These are phyloP conservation scores for Fallopia convolvulus DNA, from an alignment of 148 eudicot species.

Conservation along the genomic window DNA sequence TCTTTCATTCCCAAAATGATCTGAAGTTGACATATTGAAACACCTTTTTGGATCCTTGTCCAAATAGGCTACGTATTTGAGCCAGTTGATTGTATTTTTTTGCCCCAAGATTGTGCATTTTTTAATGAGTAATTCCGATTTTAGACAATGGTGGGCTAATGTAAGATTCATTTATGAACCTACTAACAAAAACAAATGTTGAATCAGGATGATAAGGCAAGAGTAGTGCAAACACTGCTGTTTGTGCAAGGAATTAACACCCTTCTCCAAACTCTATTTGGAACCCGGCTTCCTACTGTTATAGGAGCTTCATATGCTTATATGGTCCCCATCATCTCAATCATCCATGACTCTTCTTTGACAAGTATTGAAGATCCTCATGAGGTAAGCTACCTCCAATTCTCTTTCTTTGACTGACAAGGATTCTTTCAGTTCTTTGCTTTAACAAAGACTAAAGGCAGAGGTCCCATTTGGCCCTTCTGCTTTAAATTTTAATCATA, in stretches of 20 bases:
- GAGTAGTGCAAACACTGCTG: constrained; percentile 89
- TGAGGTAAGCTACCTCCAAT: constrained; percentile 27
- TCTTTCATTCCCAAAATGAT: neutral
- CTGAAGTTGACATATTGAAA: neutral
- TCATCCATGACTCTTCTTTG: constrained; percentile 70
- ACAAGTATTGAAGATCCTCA: constrained; percentile 49
- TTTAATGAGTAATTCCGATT: neutral
- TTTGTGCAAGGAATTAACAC: constrained; percentile 94
- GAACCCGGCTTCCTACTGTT: constrained; percentile 83
- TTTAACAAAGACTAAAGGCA: neutral
- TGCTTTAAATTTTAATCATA: constrained; percentile 2
- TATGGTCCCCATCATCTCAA: constrained; percentile 89
- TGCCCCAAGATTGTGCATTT: neutral
- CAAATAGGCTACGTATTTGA: neutral
- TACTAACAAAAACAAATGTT: neutral
- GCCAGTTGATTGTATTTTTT: neutral
- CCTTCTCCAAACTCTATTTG: constrained; percentile 76
- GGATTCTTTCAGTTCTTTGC: neutral
- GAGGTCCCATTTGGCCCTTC: constrained; percentile 6
- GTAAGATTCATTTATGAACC: neutral
- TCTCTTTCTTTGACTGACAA: constrained; percentile 1
- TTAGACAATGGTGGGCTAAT: neutral
- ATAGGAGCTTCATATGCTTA: constrained; percentile 95
- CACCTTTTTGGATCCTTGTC: neutral
- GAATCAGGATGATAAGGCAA: constrained; percentile 78